phyloP scores from a whole-genome alignment of 305 asterid genomes.

The Stenogyne calaminthoides region DNA sequence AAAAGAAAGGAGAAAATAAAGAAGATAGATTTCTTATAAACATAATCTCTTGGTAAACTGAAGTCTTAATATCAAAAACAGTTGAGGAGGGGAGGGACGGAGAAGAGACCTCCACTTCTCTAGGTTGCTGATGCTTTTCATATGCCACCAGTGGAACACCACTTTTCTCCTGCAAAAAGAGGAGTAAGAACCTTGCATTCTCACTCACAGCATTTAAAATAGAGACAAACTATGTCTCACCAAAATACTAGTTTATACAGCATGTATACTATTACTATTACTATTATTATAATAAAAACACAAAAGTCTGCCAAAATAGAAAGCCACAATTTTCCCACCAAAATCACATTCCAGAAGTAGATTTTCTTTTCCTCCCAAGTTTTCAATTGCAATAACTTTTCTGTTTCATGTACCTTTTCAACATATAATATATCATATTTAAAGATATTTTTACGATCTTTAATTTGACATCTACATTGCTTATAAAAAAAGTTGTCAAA shows the following conservation, averaged over 20 bases:
- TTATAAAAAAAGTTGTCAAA: too few relatives aligned
- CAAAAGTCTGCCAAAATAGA: too few relatives aligned
- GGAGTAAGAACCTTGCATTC: background rate
- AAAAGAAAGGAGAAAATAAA: background rate
- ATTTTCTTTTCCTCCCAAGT: too few relatives aligned
- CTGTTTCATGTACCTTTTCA: too few relatives aligned
- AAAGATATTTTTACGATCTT: too few relatives aligned
- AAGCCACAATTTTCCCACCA: too few relatives aligned
- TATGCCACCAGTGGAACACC: conserved; percentile 73
- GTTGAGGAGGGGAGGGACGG: conserved; percentile 14
- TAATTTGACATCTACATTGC: too few relatives aligned
- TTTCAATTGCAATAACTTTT: too few relatives aligned
- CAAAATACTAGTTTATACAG: conserved; percentile 7
- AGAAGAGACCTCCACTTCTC: conserved; percentile 78
- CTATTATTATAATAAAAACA: too few relatives aligned
- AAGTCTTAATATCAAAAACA: background rate
- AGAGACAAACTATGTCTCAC: conserved; percentile 8
- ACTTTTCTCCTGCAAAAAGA: conserved; percentile 65
- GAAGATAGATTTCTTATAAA: background rate
- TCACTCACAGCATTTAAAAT: background rate
- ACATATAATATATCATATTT: too few relatives aligned
- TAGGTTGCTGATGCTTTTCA: conserved; percentile 75
- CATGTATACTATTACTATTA: background rate
- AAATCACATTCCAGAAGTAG: too few relatives aligned
- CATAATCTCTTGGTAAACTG: background rate